Base-by-base conservation (phyloP, 768 basidiomycete genomes). In the Russula virescens region DNA sequence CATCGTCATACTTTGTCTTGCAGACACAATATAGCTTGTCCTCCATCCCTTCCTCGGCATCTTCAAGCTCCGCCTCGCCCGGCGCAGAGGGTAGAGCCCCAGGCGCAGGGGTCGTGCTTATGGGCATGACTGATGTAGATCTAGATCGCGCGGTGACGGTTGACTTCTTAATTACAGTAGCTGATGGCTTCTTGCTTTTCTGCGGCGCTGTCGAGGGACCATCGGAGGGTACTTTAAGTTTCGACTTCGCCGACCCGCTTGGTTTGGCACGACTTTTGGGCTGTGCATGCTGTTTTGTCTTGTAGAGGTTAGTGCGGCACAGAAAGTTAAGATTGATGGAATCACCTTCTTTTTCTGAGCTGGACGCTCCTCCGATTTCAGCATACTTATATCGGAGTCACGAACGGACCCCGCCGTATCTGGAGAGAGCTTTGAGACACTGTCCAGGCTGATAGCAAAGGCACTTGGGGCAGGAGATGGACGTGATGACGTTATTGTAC, bases 11-110 rank as follows among this genome's bases (percentile, higher is more conserved):
- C 67, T 78, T 82, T 23, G 88, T 90, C 74, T 89, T 84, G 77
- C 94, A 97, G 16, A 96, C 77, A 69, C 94, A 96, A 69, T 96
- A 96, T 55, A 94, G 73, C 72, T 88, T 86, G 69, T 89, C 86
- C 68, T 90, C 80, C 49, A 68, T 71, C 34, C 69, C 73, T n/a
- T 76, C 73, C 16, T 74, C 74, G n/a, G 75, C 78, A 16, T 77
- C 72, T 58, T 77, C 76, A 38, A 42, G 58, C 40, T 71, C 75
- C 28, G 74, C 74, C 28, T 69, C 71, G 28, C 60, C 68, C 42
- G 69, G 65, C 5, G 75, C 74, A 2, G 42, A 43, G 42, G 18
- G 18, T 43, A 43, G 42, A 19, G 42, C 71, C 75, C 49, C 75
- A 73, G 54, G 66, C 35, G 25, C 74, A 13, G 62, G 47, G 10